Evolutionary conservation across 2,329 filamentous ascomycete species (phyloP), one percentile per base, ranked within the genome.

Genomic region (Calonectria hongkongensis): DNA sequence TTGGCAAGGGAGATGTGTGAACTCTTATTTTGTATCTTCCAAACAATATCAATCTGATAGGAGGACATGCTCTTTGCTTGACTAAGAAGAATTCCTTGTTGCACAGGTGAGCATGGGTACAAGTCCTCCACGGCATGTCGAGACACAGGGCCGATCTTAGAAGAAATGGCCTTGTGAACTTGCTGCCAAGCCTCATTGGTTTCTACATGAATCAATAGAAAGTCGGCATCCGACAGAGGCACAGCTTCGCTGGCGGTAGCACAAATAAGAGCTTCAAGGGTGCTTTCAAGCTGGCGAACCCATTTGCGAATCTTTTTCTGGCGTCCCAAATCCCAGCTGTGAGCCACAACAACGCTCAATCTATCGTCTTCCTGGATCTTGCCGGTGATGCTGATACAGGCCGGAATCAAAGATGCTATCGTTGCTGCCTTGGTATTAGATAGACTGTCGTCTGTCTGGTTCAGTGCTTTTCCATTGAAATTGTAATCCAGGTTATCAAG

Each of bases 281-380:
- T 25, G 16, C 58, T 58, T 21, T 65, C 58, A 9, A 70, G 67
- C 36, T 36, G 67, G n/a, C 67, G 67, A n/a, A 70, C 47, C 67
- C 67, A 70, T 41, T 70, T 70, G 21, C 67, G 67, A 47, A 70
- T n/a, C 36, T 70, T 70, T 16, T 65, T 70, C 48, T 70, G 67
- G n/a, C 25, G 60, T 28, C 67, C 67, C 9, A 70, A 48, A 28
- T 70, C 67, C 67, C 67, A 70, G 60, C 67, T 65, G 25, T 70
- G 67, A 18, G 67, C 60, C 48, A 70, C 67, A 13, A 65, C 47
- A 25, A 70, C 27, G 18, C 27, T 63, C 13, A 70, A 16, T 9
- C 47, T 36, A 18, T 56, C 16, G 48, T 70, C 67, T 10, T 60
- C 33, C 13, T 60, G 54, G 2, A 60, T 41, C 16, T 60, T 60